These are phyloP conservation scores for Rosa hybrid DNA, from an alignment of 331 rosid genomes.

Conservation along the genomic window DNA sequence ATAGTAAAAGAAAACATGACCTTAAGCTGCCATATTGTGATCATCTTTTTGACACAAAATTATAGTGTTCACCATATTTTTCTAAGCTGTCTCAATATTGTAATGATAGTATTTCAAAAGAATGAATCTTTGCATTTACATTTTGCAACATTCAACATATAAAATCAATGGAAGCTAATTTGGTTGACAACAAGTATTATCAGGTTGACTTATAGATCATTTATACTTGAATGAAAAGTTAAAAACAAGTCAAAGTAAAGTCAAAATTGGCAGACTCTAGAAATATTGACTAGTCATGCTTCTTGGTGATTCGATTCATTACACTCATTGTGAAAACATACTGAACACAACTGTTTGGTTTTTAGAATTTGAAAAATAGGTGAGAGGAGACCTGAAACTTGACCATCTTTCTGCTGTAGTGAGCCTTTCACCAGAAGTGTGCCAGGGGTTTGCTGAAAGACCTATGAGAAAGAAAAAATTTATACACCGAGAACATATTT, in stretches of 20 bases:
- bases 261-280: not conserved
- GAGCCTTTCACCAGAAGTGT: constrained; percentile 78
- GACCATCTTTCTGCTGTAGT: constrained; percentile 50
- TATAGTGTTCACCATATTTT: not conserved
- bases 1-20: not conserved
- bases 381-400: constrained; percentile 55
- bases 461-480: constrained; percentile 37
- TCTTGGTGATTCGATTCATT: not conserved
- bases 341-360: not conserved
- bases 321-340: not conserved
- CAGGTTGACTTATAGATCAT: not conserved
- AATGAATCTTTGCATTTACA: not conserved
- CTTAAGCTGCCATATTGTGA: not conserved
- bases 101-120: not conserved
- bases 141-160: not conserved
- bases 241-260: not conserved
- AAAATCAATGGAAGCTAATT: not conserved
- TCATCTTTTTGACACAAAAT: not conserved
- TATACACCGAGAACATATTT: constrained; percentile 14
- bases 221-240: not conserved
- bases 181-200: not conserved
- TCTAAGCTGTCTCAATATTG: too few relatives aligned
- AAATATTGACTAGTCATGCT: not conserved
- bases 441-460: constrained; percentile 81
- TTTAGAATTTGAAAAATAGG: not conserved